Percentiles rank a stretch among this genome's conserved stretches.
These are phyloP conservation scores for Claviceps pusilla DNA, from an alignment of 2,329 filamentous ascomycete species.

Conservation along the genomic window DNA sequence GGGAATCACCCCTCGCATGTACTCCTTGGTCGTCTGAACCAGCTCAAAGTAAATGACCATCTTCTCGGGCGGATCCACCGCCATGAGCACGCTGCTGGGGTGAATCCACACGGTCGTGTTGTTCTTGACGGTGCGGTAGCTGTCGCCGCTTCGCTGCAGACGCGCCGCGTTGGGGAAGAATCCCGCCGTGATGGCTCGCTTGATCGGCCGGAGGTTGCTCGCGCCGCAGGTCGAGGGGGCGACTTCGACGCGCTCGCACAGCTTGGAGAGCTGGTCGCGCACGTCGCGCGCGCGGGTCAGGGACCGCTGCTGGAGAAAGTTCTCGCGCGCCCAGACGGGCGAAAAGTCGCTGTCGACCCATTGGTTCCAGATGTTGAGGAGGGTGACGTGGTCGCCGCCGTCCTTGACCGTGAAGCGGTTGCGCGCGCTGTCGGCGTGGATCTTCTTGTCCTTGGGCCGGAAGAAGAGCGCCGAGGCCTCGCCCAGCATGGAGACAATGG, in stretches of 20 bases:
- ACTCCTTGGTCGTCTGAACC: constrained; percentile 76
- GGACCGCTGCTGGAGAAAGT: constrained; percentile 85
- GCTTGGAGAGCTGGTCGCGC: constrained; percentile 75
- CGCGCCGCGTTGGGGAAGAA: constrained; percentile 91
- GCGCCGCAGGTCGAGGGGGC: constrained; percentile 52
- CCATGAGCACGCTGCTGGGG: constrained; percentile 67
- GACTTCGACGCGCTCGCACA: constrained; percentile 89
- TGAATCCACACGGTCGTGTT: constrained; percentile 84
- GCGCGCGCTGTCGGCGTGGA: constrained; percentile 82
- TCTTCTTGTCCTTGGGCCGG: constrained; percentile 91
- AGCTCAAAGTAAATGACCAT: constrained; percentile 81
- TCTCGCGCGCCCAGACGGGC: constrained; percentile 76
- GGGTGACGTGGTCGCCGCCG: constrained; percentile 75
- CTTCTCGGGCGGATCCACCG: constrained; percentile 58
- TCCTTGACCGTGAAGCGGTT: constrained; percentile 80
- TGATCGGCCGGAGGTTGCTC: constrained; percentile 58
- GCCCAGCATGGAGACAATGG: constrained; percentile 85
- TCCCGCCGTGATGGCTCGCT: constrained; percentile 75
- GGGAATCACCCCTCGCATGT: constrained; percentile 77
- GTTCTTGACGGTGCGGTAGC: constrained; percentile 84
- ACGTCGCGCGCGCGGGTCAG: constrained; percentile 81
- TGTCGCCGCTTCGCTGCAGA: constrained; percentile 68
- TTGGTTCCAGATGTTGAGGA: constrained; percentile 88
- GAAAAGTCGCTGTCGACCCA: constrained; percentile 89
- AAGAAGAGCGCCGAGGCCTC: constrained; percentile 86